Evolutionary conservation across 1,139 yeast species (phyloP).

Genomic region (Candida pseudocylindracea): DNA sequence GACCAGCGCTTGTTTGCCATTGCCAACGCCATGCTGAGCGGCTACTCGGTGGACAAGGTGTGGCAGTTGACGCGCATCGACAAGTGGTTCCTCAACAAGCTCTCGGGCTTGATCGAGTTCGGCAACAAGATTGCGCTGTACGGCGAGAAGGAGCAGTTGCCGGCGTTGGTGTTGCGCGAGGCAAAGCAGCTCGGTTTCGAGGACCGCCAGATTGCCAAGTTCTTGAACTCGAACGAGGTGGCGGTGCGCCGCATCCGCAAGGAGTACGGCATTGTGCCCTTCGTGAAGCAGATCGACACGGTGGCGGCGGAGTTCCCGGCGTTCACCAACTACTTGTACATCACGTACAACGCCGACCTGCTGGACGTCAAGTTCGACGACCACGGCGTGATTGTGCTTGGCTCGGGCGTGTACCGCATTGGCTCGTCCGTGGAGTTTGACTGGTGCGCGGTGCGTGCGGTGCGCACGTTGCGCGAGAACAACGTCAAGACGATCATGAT

Average conservation of each 20-base stretch:
- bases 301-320: conserved; percentile 99
- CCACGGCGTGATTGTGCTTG: conserved; percentile 75
- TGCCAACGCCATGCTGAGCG: conserved; percentile 75
- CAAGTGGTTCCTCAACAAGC: conserved; percentile 89
- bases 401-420: conserved; percentile 87
- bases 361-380: conserved; percentile 73
- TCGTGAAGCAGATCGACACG: conserved; percentile 93
- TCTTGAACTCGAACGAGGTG: conserved; percentile 76
- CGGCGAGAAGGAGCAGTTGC: conserved; percentile 38
- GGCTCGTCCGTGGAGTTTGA: conserved; percentile 92
- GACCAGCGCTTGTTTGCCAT: conserved; percentile 93
- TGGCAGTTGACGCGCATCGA: conserved; percentile 89
- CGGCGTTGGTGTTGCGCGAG: conserved; percentile 39
- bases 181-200: conserved; percentile 96
- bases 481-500: conserved; percentile 89
- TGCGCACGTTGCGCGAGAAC: conserved; percentile 76
- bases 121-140: conserved; percentile 39
- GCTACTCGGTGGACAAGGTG: conserved; percentile 80
- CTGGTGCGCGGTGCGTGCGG: conserved; percentile 94
- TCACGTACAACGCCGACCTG: conserved; percentile 85
- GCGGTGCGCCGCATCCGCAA: conserved; percentile 83
- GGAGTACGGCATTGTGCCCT: conserved; percentile 75
- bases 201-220: conserved; percentile 89
- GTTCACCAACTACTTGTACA: conserved; percentile 79
- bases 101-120: conserved; percentile 47